Base-by-base conservation (phyloP, 1,284 basidiomycete species). In the Apiotrichum veenhuisii region DNA sequence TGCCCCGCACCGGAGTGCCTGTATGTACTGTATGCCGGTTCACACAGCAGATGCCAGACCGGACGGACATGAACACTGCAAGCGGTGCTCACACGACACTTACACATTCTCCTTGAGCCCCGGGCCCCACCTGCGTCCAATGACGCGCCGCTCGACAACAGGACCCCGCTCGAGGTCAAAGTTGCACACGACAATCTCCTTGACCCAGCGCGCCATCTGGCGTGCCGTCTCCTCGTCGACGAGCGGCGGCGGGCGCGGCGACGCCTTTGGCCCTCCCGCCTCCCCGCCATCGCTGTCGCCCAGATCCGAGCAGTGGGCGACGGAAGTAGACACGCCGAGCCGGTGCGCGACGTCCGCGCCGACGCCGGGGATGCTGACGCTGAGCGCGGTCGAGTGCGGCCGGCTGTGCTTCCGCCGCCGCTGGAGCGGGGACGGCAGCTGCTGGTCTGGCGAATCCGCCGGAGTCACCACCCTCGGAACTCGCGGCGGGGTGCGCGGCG, bases 91-190 rank as follows among this genome's bases (percentile, higher is more conserved):
- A 49, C 34, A 22, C 17, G 17, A 15, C 20, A 38, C 88, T 68
- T 40, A 93, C 91, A 96, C 87, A 68, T 94, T 96, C 88, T 89
- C 60, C 80, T 82, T 75, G 88, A 91, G 40, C 78, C 80, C 62
- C 81, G 82, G 50, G 80, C 83, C 57, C 95, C 79, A 62, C 76
- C 79, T 26, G 84, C 78, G 8, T 81, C 82, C 47, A 84, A 91
- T 69, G 83, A 88, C 61, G 86, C 79, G 52, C 1, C 85, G 84
- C 62, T 86, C 84, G 22, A 96, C 81, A 12, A 89, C 85, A 5
- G 93, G 93, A 0, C 92, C 93, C 44, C 87, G 79, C 64, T 94
- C 90, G 46, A 92, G 73, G 74, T 94, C 91, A 68, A 95, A 94
- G 65, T 93, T 85, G 81, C 91, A 90, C 54, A 92, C 81, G 26